These are phyloP conservation scores for Malus hybrid DNA, from an alignment of 331 rosid species.

Conservation along the genomic window DNA sequence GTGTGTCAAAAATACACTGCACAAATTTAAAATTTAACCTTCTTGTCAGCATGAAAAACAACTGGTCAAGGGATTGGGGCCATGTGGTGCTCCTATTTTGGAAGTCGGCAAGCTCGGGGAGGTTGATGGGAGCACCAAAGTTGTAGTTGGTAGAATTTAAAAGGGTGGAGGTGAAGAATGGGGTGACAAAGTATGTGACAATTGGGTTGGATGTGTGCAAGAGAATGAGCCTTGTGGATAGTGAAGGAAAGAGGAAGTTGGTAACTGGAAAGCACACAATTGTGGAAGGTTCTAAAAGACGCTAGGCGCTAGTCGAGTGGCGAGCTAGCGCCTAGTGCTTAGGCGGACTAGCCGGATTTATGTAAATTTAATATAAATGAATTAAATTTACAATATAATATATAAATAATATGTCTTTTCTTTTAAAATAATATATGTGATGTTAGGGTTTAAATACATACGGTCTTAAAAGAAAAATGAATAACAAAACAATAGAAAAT, in stretches of 20 bases:
- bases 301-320: too few species aligned
- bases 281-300: constrained; percentile 31
- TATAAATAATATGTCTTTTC: too few species aligned
- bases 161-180: constrained; percentile 29
- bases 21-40: constrained; percentile 25
- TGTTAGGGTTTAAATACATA: too few species aligned
- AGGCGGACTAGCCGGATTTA: too few species aligned
- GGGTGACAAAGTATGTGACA: constrained; percentile 22
- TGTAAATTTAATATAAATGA: too few species aligned
- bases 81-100: constrained; percentile 54
- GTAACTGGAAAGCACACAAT: constrained; percentile 37
- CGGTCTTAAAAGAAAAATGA: too few species aligned
- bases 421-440: too few species aligned
- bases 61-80: constrained; percentile 43
- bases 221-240: constrained; percentile 39
- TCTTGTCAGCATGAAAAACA: constrained; percentile 42
- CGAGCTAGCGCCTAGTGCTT: too few species aligned
- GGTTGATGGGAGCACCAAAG: constrained; percentile 35
- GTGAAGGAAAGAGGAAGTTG: constrained; percentile 51
- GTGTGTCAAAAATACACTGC: constrained; percentile 34
- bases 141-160: constrained; percentile 46
- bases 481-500: too few species aligned
- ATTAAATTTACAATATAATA: too few species aligned
- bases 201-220: constrained; percentile 39
- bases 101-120: constrained; percentile 25